Conservation (phyloP, 495 filamentous ascomycete species). For the Penicillium longicatenatum region DNA sequence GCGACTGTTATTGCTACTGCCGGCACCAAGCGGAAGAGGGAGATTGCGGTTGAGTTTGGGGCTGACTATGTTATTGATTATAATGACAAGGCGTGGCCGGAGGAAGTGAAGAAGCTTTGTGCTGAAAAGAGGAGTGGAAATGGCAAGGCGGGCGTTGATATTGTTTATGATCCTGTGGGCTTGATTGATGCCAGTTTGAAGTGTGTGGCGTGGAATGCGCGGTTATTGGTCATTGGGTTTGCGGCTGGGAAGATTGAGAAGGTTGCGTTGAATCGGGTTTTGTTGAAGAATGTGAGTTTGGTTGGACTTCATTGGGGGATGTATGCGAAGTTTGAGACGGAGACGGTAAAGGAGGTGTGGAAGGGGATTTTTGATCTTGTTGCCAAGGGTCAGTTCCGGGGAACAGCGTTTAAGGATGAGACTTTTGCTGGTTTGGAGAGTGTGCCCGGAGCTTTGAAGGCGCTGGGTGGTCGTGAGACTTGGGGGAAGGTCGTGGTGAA, state of each 20-base stretch:
- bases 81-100: conserved; percentile 68
- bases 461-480: conserved; percentile 76
- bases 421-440: conserved; percentile 81
- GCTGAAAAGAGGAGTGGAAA: conserved; percentile 56
- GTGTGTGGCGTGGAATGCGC: conserved; percentile 88
- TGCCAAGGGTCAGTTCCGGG: conserved; percentile 72
- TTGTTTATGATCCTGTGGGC: conserved; percentile 89
- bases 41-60: conserved; percentile 75
- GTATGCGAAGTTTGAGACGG: conserved; percentile 72
- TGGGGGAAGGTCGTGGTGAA: conserved; percentile 97
- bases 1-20: conserved; percentile 91
- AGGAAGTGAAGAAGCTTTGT: conserved; percentile 71
- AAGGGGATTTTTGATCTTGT: conserved; percentile 77
- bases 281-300: conserved; percentile 91
- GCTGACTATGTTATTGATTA: conserved; percentile 87
- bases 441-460: conserved; percentile 73
- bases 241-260: conserved; percentile 89
- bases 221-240: conserved; percentile 87
- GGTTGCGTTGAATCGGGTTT: conserved; percentile 84
- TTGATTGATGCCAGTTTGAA: conserved; percentile 82
- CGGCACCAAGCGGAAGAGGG: conserved; percentile 72
- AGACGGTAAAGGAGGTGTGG: conserved; percentile 76
- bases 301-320: conserved; percentile 91
- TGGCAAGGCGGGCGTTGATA: conserved; percentile 72
- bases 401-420: conserved; percentile 79